Evolutionary conservation across 176 grass and related monocot species (phyloP), one percentile per base, ranked within the genome.

Genomic region (Triticum urartu): DNA sequence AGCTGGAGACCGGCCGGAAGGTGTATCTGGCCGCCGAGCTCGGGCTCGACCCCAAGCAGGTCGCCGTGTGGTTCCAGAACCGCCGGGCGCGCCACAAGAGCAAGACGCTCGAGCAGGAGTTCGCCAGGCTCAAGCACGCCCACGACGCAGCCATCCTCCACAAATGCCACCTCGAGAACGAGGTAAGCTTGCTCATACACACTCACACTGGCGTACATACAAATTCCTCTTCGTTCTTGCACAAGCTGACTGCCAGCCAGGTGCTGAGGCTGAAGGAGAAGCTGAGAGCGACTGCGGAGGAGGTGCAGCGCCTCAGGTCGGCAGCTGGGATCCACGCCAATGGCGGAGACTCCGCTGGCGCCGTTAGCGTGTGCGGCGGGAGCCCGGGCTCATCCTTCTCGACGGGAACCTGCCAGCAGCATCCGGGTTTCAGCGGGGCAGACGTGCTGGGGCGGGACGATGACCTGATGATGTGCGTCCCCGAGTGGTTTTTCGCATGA

Each of bases 51-150:
- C 97, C 94, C 3, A 99, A 99, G 86, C 97, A 99, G 79, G 90
- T 99, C 13, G 97, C 97, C 60, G 94, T 99, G 9, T 99, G 97
- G 97, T 99, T 99, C 84, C 97, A 99, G 92, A 96, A 99, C 82
- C 91, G 97, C 69, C 92, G 97, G 20, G 94, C 97, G 1, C 87
- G 97, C 50, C 92, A 99, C 92, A 99, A 99, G 92, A 91, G 77
- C 88, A 99, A 99, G 88, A 90, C 90, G 80, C 88, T 99, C 30
- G 97, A 99, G 83, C 92, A 94, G 85, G 97, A 94, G 90, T 99
- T 96, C 74, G 60, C 73, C 72, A 94, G 96, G 87, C 97, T 96
- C 60, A 96, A 94, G 89, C 91, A 91, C 3, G 79, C 89, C 9
- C 97, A 94, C 67, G 97, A 94, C 54, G 83, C 92, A 1, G 83